Evolutionary conservation across 2,329 filamentous ascomycete genomes (phyloP), one percentile per base, ranked within the genome.

Genomic region (Exophiala phaeomuriformis): DNA sequence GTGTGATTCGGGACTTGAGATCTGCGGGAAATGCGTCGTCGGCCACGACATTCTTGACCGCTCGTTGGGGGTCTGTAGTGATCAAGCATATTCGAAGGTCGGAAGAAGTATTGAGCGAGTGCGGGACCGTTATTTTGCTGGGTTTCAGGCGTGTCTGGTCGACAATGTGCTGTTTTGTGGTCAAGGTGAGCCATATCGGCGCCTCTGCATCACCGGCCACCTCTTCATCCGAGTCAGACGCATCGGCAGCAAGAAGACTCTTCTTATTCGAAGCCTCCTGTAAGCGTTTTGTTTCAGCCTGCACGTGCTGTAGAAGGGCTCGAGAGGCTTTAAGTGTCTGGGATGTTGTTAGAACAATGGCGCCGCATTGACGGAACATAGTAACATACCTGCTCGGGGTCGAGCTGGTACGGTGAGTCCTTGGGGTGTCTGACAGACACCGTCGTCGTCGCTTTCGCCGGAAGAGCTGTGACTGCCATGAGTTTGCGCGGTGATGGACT

Each of bases 31-130:
- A 90, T 30, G 82, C 79, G 40, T 85, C 80, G 51, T 85, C 81
- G 48, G 82, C 84, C 59, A 96, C 79, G 43, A 94, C 78, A 70
- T 97, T 85, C 76, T 97, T 97, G 79, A 93, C 95, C 51, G 82
- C 80, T 61, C 90, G 83, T 77, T 95, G 90, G 1, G 83, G 83
- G 62, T 85, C 82, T 63, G 89, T 88, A 52, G 85, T 88, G 70
- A 95, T 94, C 56, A 96, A 77, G 72, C 90, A 96, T 71, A 96
- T 77, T 63, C 83, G 85, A 53, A 83, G 74, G 52, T 79, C 79
- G 52, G 79, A 73, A 61, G 83, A 79, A 60, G 79, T 75, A 72
- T 87, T 84, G 58, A 95, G 79, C 6, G 86, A 77, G 71, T 94
- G 84, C 45, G 89, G 88, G 49, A 95, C 76, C 61, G 77, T 64